Base-by-base conservation (phyloP, 1,139 yeast species). In the Yamadazyma buinensis region DNA sequence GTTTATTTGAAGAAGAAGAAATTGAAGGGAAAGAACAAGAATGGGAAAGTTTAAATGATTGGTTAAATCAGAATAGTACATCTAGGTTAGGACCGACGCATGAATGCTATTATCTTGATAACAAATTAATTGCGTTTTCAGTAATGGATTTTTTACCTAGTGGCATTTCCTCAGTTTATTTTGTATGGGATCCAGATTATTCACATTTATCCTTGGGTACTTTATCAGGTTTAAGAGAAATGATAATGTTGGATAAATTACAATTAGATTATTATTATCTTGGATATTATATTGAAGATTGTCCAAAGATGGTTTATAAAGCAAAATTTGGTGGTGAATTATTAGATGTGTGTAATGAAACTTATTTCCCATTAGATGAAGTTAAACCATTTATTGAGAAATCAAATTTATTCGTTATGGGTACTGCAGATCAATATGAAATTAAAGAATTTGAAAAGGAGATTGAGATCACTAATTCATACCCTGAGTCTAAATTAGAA, bases 131-230 rank as follows among this genome's bases (percentile, higher is more conserved):
- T 26, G 96, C 94, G 0, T 60, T 90, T 23, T 86, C 87, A 0
- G 85, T 88, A 0, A 54, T 84, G 19, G 97, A 90, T 54, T 63
- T 88, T 23, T 55, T 90, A 25, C 95, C 95, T 0, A 57, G 76
- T 13, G 84, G 90, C 0, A 57, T 90, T 0, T 86, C 95, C 0
- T 81, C 95, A 0, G 92, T 90, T 1, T 90, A 88, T 51, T 84
- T 88, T 49, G 77, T 88, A 13, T 87, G 95, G 86, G 94, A 88
- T 51, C 95, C 95, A 0, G 90, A 79, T 40, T 82, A 70, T 53
- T 78, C 81, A 2, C 68, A 76, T 37, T 60, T 82, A 42, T 82
- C 88, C 0, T 57, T 88, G 26, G 97, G 97, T 0, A 84, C 86
- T 21, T 54, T 88, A 2, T 79, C 90, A 38, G 94, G 87, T 0